A percentile compares a stretch with the other conserved stretches of the same genome.
phyloP scores from a whole-genome alignment of 352 stramenopile genomes.

The Phytopythium vexans region DNA sequence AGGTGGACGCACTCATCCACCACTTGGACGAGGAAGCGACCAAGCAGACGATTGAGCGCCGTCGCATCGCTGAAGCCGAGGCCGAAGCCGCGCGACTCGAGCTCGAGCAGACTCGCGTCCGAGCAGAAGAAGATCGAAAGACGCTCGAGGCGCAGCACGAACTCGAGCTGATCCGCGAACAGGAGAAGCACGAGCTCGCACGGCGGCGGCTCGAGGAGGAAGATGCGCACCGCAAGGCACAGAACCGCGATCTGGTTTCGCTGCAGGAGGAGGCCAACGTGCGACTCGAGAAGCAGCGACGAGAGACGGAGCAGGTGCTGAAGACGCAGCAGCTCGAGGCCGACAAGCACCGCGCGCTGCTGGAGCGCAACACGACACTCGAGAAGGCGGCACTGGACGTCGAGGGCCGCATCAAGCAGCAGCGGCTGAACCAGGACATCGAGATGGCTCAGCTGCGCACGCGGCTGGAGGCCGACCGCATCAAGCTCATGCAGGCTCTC shows the following conservation, averaged over 20 bases:
- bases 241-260: conserved; percentile 58
- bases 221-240: conserved; percentile 29
- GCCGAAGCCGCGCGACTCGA: conserved; percentile 24
- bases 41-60: conserved; percentile 55
- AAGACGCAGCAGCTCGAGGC: conserved; percentile 50
- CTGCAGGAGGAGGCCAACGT: conserved; percentile 61
- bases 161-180: conserved; percentile 48
- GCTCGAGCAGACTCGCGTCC: conserved; percentile 35
- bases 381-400: conserved; percentile 62
- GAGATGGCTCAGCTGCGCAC: conserved; percentile 62
- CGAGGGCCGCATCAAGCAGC: conserved; percentile 61
- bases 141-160: conserved; percentile 40
- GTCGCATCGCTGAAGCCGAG: conserved; percentile 51
- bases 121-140: conserved; percentile 50
- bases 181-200: conserved; percentile 46
- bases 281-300: conserved; percentile 48
- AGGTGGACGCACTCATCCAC: conserved; percentile 35
- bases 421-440: conserved; percentile 70
- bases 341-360: conserved; percentile 39
- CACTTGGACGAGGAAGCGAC: conserved; percentile 67
- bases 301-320: conserved; percentile 59
- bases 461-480: conserved; percentile 54
- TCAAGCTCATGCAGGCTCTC: conserved; percentile 62
- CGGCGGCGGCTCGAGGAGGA: conserved; percentile 44
- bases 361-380: conserved; percentile 62